Base-by-base conservation (phyloP, 805 yeast species). In the Candida ipomoeae region DNA sequence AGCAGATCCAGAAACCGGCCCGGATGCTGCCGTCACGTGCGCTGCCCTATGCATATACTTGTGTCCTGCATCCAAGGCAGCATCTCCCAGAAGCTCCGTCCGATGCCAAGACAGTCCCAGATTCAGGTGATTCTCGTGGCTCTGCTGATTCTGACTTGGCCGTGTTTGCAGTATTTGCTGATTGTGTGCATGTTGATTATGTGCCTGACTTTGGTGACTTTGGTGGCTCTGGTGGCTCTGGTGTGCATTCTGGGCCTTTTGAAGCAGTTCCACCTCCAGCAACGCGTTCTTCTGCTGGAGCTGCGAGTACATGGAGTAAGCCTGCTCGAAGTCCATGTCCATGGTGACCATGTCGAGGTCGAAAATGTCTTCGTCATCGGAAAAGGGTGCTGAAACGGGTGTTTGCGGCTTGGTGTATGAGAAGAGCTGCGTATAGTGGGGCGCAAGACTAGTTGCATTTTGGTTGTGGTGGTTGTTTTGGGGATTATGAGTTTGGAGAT, bases 251-350 rank as follows among this genome's bases (percentile, higher is more conserved):
- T 72, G 77, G 1, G 67, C 73, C 55, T 64, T 64, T 49, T 71
- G 70, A 51, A 74, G 67, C 48, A 66, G 66, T 49, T 71, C 76
- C 17, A 73, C 62, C 18, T 67, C 69, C 33, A 55, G 55, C 20
- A 63, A 20, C 20, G 75, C 75, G 39, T 64, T 59, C 45, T 70
- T 70, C 44, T 70, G 73, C 55, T 73, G 77, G 44, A 72, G 57
- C 39, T 62, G 64, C 38, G 65, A 59, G 60, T 72, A 74, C 70
- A 71, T 67, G 33, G 63, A 55, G 54, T 71, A 74, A 11, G 77
- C 77, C 61, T 73, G 75, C 62, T 74, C 77, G 48, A 74, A 73
- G 48, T 73, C 72, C 77, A 73, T 73, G 61, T 72, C 76, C 48
- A 63, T 60, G 18, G 70, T 60, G 46, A 69, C 66, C 65, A 69